Percentiles rank a stretch among this genome's conserved stretches.
These are phyloP conservation scores for Corymbia citriodora DNA, from an alignment of 441 rosid species.

Conservation along the genomic window DNA sequence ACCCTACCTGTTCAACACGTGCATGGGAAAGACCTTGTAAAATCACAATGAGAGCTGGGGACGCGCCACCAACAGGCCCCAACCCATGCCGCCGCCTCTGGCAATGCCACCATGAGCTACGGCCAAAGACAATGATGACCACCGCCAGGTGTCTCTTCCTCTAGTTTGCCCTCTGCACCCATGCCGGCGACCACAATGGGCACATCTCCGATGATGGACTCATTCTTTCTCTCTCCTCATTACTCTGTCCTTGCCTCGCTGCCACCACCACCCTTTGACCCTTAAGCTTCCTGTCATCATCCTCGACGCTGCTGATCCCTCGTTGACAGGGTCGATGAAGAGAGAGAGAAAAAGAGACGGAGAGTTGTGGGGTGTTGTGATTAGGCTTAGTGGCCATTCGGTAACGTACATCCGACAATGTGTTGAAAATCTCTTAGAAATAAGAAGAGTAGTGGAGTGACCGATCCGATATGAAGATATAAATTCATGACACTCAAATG, in stretches of 20 bases:
- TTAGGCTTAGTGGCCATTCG: not conserved
- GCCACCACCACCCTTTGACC: not conserved
- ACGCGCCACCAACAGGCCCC: not conserved
- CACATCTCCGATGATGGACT: not conserved
- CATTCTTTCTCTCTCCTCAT: not conserved
- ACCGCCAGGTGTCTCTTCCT: not conserved
- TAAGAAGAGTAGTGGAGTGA: not conserved
- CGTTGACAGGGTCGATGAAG: not conserved
- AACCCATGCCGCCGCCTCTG: not conserved
- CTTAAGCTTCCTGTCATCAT: not conserved
- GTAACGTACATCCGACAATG: not conserved
- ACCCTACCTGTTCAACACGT: not conserved
- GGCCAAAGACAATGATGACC: not conserved
- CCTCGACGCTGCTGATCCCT: not conserved
- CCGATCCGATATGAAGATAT: not conserved
- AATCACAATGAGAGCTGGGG: not conserved
- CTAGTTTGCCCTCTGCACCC: not conserved
- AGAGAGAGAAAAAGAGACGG: not conserved
- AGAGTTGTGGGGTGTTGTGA: not conserved
- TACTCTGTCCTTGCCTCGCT: not conserved
- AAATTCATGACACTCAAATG: not conserved
- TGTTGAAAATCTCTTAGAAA: not conserved
- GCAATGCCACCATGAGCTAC: not conserved
- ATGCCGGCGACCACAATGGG: not conserved
- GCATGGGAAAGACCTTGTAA: not conserved